Base-by-base conservation (phyloP, 805 yeast genomes). In the Ogataea minuta region DNA sequence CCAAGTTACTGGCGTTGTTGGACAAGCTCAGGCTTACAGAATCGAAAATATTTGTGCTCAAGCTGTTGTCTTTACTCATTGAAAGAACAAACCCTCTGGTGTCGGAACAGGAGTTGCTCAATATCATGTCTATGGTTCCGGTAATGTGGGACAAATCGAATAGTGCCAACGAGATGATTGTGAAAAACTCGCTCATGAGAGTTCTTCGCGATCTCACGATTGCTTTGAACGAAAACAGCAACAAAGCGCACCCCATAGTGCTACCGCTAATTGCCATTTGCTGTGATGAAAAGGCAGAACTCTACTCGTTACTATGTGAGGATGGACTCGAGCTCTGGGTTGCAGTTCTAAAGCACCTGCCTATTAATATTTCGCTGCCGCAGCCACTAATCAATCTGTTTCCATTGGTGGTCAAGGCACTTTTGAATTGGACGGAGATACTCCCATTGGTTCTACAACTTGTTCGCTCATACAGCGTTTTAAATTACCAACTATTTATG, bases 281-380 rank as follows among this genome's bases (percentile, higher is more conserved):
- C 32, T 81, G 93, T 52, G 79, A 85, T 48, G 72, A 80, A 1
- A 66, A 67, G 14, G 74, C 88, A 0, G 71, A 72, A 15, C 68
- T 65, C 36, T 74, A 76, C 43, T 64, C 75, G 2, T 66, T 85
- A 37, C 59, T 90, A 8, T 72, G 82, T 13, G 97, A 90, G 56
- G 97, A 90, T 63, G 96, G 95, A 0, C 79, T 76, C 54, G 95
- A 87, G 41, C 66, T 90, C 28, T 88, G 96, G 95, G 67, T 74
- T n/a, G 69, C 81, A 1, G 58, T 84, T 2, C 57, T 88, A 36
- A 84, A 77, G 46, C 78, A 79, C 45, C 74, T 74, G 37, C 85
- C 91, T 1, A 27, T 49, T 1, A 45, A 54, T 10, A 35, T 41
- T 4, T 49, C 60, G 3, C 44, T 64, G 3, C 64, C 70, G 4